These are phyloP conservation scores for Carnegiea gigantea DNA, from an alignment of 179 eudicot genomes.

Conservation along the genomic window DNA sequence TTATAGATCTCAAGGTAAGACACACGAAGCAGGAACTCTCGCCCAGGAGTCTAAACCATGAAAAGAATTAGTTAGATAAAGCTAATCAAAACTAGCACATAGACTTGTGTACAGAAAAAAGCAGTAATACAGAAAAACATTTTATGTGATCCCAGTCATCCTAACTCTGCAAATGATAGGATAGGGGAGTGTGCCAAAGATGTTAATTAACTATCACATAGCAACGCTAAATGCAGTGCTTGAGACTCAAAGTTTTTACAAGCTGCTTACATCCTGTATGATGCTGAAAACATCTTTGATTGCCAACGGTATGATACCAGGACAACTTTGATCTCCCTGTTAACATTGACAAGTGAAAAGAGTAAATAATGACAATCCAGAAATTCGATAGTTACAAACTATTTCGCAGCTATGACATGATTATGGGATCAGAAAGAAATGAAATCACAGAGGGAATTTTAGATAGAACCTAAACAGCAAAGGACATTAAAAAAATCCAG, in stretches of 20 bases:
- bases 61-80: neutral
- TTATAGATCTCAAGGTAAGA: conserved; percentile 97
- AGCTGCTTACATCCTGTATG: conserved; percentile 84
- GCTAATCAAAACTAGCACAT: neutral
- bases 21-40: conserved; percentile 92
- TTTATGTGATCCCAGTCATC: neutral
- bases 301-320: conserved; percentile 95
- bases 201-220: neutral
- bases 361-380: neutral
- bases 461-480: neutral
- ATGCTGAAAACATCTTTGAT: conserved; percentile 97
- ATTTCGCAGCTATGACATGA: neutral
- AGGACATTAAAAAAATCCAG: no score
- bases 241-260: conserved; percentile 6
- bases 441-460: neutral
- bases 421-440: neutral
- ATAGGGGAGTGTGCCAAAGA: neutral
- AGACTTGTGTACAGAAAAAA: neutral
- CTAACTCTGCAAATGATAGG: neutral
- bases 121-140: neutral
- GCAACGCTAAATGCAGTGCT: conserved; percentile 4
- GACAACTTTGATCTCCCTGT: conserved; percentile 90
- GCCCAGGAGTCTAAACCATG: conserved; percentile 76
- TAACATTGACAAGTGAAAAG: conserved; percentile 3
- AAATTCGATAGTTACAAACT: neutral